Percentiles rank a stretch among this genome's conserved stretches.
These are phyloP conservation scores for Exophiala mesophila DNA, from an alignment of 2,329 filamentous ascomycete species.

Conservation along the genomic window DNA sequence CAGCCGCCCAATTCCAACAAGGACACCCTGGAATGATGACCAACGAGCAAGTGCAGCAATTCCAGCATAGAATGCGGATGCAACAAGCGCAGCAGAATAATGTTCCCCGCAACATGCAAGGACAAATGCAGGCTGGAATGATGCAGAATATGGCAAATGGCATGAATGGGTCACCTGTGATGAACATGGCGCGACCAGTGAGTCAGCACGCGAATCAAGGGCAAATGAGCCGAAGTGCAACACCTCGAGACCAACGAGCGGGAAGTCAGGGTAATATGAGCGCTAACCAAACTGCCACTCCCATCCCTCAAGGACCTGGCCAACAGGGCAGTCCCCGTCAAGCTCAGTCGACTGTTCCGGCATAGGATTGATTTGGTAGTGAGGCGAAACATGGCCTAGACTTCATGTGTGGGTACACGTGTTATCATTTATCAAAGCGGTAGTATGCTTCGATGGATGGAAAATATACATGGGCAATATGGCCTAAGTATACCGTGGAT, in stretches of 20 bases:
- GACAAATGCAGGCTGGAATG: constrained; percentile 25
- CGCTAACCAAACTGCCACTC: constrained; percentile 3
- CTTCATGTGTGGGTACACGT: too few species aligned
- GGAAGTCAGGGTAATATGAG: constrained; percentile 31
- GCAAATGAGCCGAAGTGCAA: constrained; percentile 41
- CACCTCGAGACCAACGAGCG: constrained; percentile 43
- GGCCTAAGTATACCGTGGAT: too few species aligned
- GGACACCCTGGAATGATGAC: constrained; percentile 37
- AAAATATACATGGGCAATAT: too few species aligned
- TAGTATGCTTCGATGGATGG: too few species aligned
- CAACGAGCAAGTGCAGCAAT: constrained; percentile 46
- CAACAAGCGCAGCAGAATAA: constrained; percentile 45
- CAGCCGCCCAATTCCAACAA: constrained; percentile 19
- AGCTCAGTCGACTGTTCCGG: constrained; percentile 16
- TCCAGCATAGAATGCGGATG: constrained; percentile 51
- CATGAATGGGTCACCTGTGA: constrained; percentile 39
- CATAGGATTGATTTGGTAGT: too few species aligned
- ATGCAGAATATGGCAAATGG: constrained; percentile 31
- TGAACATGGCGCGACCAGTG: constrained; percentile 36
- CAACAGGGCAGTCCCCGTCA: constrained; percentile 37
- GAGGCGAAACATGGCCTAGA: too few species aligned
- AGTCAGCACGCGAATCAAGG: constrained; percentile 28
- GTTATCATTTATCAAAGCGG: too few species aligned
- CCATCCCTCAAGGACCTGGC: constrained; percentile 19
- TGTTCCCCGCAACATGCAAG: constrained; percentile 19